Base-by-base conservation (phyloP, 176 grass and related monocot species). In the Oryza glaberrima region DNA sequence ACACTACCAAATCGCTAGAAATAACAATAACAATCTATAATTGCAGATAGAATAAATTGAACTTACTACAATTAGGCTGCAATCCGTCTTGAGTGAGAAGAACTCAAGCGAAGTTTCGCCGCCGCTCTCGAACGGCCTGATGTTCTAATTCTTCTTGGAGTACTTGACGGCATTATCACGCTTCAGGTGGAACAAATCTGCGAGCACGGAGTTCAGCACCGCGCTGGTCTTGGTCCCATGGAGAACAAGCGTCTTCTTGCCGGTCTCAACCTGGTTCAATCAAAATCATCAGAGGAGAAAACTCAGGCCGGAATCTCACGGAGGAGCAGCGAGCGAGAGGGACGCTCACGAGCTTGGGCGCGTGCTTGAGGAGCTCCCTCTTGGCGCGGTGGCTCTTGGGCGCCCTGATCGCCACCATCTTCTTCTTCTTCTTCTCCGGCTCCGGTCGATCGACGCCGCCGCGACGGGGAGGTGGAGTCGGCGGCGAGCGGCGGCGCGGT, bases 81-180 rank as follows among this genome's bases (percentile, higher is more conserved):
- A 98, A 80, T 98, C 93, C 20, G 93, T 90, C 86, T 98, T 98
- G 76, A 90, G 93, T 54, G 96, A 95, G 87, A 92, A 95, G 75
- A 95, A 98, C 81, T 98, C 96, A 43, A 98, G 73, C 74, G 96
- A 98, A 64, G 88, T 89, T 75, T 95, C 93, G 7, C 96, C 93
- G 3, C 91, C 96, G 51, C 87, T 95, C 81, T 98, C 96, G 78
- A 98, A 98, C 23, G 93, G 93, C 82, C 89, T 91, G 70, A 98
- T 90, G 10, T 85, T 98, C 14, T 86, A 91, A 38, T 95, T 98
- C 85, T 92, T 95, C 86, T 94, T 98, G 30, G 96, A 83, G 75
- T 87, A 95, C 77, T 95, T 95, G 7, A 98, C 87, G 9, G 93
- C 89, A 86, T 85, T 93, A 26, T 88, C 96, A 86, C 96, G 87